Evolutionary conservation across 2,329 filamentous ascomycete species (phyloP).

Genomic region (Colletotrichum sidae): DNA sequence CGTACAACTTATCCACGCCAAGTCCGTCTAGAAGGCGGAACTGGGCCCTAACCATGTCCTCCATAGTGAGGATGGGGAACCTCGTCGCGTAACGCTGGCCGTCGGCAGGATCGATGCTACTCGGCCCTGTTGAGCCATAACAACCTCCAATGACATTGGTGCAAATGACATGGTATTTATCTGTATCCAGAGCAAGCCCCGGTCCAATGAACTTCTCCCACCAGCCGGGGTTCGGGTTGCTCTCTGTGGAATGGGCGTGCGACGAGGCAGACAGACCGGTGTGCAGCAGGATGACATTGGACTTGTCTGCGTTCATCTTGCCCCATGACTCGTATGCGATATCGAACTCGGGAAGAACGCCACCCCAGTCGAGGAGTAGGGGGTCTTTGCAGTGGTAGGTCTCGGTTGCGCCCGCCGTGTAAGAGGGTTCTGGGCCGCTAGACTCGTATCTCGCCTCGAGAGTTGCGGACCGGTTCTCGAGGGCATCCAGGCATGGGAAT

Average conservation of each 20-base stretch:
- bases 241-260: conserved; percentile 91
- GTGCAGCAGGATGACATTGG: conserved; percentile 91
- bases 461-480: conserved; percentile 81
- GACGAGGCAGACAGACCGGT: conserved; percentile 97
- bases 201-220: conserved; percentile 99
- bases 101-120: conserved; percentile 88
- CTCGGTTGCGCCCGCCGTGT: conserved; percentile 88
- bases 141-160: conserved; percentile 97
- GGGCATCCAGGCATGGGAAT: conserved; percentile 89
- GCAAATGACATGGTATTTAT: conserved; percentile 93
- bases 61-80: conserved; percentile 94
- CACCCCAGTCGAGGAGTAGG: conserved; percentile 92
- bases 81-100: conserved; percentile 90
- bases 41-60: conserved; percentile 97
- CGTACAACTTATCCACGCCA: conserved; percentile 82
- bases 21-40: conserved; percentile 87
- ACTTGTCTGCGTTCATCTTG: conserved; percentile 79
- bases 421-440: conserved; percentile 90
- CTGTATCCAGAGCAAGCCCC: conserved; percentile 84
- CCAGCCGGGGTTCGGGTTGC: conserved; percentile 92
- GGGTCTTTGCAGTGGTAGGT: conserved; percentile 80
- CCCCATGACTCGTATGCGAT: conserved; percentile 97
- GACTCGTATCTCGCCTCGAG: conserved; percentile 76
- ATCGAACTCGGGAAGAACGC: conserved; percentile 87
- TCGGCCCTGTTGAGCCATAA: conserved; percentile 93